These are phyloP conservation scores for Cladophialophora immunda DNA, from an alignment of 2,329 filamentous ascomycete species.

Conservation along the genomic window DNA sequence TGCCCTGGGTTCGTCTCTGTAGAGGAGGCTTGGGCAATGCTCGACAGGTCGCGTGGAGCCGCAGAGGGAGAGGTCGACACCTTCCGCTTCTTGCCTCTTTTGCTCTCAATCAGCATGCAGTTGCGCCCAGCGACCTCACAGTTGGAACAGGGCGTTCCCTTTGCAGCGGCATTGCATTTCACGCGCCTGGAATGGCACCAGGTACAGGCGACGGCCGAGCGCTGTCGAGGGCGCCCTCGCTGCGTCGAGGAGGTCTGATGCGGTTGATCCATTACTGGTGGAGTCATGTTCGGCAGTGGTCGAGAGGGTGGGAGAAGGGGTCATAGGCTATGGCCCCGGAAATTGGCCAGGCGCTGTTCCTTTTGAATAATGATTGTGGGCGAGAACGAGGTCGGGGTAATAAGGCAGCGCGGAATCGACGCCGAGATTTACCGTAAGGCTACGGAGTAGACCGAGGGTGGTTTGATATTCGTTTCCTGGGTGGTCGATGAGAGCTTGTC, in stretches of 20 bases:
- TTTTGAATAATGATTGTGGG: constrained; percentile 28
- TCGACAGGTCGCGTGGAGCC: constrained; percentile 19
- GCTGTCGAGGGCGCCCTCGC: constrained; percentile 33
- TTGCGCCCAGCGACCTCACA: constrained; percentile 35
- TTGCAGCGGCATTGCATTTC: constrained; percentile 41
- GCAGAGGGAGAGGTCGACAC: constrained; percentile 25
- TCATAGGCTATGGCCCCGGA: constrained; percentile 36
- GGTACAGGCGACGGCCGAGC: constrained; percentile 41
- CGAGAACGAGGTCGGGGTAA: constrained; percentile 24
- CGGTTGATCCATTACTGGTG: constrained; percentile 30
- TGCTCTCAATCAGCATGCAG: constrained; percentile 42
- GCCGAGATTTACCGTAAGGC: not conserved
- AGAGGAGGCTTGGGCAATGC: constrained; percentile 15
- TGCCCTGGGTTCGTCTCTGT: constrained; percentile 6
- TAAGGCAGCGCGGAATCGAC: not conserved
- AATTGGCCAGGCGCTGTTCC: constrained; percentile 7
- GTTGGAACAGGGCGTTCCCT: constrained; percentile 41
- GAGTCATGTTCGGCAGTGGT: constrained; percentile 18
- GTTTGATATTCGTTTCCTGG: not conserved
- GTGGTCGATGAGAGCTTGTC: not conserved
- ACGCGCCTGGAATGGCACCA: constrained; percentile 42
- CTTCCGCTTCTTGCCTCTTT: constrained; percentile 41
- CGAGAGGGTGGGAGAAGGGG: constrained; percentile 8
- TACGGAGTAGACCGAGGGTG: constrained; percentile 1
- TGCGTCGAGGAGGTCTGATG: constrained; percentile 32